Evolutionary conservation across 805 yeast genomes (phyloP).

Genomic region (Ogataea minuta): DNA sequence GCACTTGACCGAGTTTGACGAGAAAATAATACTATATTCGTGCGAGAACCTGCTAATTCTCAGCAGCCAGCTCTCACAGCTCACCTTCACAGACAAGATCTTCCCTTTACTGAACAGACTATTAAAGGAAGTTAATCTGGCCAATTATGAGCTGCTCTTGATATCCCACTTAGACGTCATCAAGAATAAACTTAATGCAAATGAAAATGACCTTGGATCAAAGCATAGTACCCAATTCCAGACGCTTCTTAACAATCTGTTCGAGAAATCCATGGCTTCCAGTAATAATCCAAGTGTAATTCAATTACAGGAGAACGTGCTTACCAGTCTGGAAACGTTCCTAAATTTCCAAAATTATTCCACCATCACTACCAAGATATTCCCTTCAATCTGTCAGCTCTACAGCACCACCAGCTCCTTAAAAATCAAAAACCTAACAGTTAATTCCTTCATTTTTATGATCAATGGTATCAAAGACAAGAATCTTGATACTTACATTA

Average conservation of each 20-base stretch:
- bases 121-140: conserved; percentile 26
- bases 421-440: conserved; percentile 69
- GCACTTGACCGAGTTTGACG: conserved; percentile 22
- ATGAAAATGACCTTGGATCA: conserved; percentile 22
- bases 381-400: conserved; percentile 67
- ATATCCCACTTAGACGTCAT: conserved; percentile 30
- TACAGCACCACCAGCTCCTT: conserved; percentile 84
- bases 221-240: conserved; percentile 28
- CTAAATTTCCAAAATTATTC: conserved; percentile 41
- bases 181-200: conserved; percentile 30
- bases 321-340: conserved; percentile 28
- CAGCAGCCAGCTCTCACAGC: conserved; percentile 65
- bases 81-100: conserved; percentile 73
- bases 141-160: conserved; percentile 31
- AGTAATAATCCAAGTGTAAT: conserved; percentile 19
- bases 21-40: conserved; percentile 43
- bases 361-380: conserved; percentile 68
- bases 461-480: conserved; percentile 43
- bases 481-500: conserved; percentile 66
- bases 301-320: conserved; percentile 35
- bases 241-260: conserved; percentile 31
- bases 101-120: conserved; percentile 43
- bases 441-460: conserved; percentile 57
- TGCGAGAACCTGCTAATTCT: conserved; percentile 58
- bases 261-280: conserved; percentile 31